Conservation (phyloP, 2,329 filamentous ascomycete species). For the Hirsutella rhossiliensis region DNA sequence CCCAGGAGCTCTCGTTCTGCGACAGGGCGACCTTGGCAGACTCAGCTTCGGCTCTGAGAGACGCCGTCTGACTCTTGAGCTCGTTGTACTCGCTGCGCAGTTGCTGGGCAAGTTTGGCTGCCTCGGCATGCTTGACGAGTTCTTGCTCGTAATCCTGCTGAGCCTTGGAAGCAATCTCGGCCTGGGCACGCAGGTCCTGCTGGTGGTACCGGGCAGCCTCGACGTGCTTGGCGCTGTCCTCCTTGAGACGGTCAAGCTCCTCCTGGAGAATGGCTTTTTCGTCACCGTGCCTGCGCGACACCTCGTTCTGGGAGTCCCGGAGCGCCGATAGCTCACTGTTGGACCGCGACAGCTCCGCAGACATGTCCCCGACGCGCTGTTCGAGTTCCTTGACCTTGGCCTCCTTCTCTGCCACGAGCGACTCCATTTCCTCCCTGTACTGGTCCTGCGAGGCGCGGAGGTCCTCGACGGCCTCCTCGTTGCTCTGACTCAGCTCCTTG, state of each 20-base stretch:
- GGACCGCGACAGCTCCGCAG: constrained; percentile 65
- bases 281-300: constrained; percentile 58
- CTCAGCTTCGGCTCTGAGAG: constrained; percentile 70
- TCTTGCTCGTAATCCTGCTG: constrained; percentile 95
- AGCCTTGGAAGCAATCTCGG: constrained; percentile 82
- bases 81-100: constrained; percentile 72
- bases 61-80: constrained; percentile 66
- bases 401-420: constrained; percentile 64
- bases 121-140: constrained; percentile 87
- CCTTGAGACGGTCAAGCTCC: constrained; percentile 70
- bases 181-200: constrained; percentile 84
- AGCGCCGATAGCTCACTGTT: constrained; percentile 74
- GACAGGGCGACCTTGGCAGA: constrained; percentile 67
- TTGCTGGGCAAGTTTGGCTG: constrained; percentile 71
- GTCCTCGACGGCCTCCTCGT: constrained; percentile 77
- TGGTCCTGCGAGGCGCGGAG: constrained; percentile 72
- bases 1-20: constrained; percentile 81
- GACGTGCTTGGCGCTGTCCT: constrained; percentile 68
- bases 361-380: constrained; percentile 73
- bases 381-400: constrained; percentile 68
- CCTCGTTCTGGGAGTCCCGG: constrained; percentile 69
- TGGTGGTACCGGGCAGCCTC: constrained; percentile 77
- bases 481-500: constrained; percentile 73
- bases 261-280: constrained; percentile 70
- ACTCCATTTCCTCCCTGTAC: constrained; percentile 78